Evolutionary conservation across 495 filamentous ascomycete species (phyloP).

Genomic region (Lindgomyces ingoldianus): DNA sequence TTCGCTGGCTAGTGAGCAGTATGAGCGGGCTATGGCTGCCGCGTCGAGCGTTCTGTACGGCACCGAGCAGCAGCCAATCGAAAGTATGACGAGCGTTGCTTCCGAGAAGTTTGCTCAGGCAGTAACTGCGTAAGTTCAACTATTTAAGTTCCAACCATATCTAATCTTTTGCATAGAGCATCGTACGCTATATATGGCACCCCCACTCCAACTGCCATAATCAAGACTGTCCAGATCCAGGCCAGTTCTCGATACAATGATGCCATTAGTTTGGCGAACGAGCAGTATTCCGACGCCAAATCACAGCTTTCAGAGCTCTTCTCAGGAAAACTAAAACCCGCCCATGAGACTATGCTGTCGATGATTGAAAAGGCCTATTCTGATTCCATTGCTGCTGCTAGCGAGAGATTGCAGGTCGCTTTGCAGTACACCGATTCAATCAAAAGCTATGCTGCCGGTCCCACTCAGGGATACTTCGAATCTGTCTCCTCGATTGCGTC

Average conservation of each 20-base stretch:
- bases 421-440: constrained; percentile 46
- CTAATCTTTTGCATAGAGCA: constrained; percentile 46
- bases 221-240: constrained; percentile 46
- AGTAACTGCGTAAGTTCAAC: constrained; percentile 59
- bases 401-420: constrained; percentile 56
- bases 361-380: constrained; percentile 71
- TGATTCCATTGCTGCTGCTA: constrained; percentile 62
- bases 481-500: constrained; percentile 67
- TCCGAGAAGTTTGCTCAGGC: constrained; percentile 60
- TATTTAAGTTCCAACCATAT: neutral
- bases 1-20: constrained; percentile 57
- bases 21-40: constrained; percentile 57
- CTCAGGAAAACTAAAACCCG: constrained; percentile 63
- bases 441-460: constrained; percentile 41
- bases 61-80: constrained; percentile 52
- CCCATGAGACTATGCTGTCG: constrained; percentile 62
- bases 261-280: constrained; percentile 61
- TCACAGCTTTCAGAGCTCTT: constrained; percentile 65
- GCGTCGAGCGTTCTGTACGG: constrained; percentile 63
- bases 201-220: constrained; percentile 52
- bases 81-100: constrained; percentile 55
- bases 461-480: constrained; percentile 53
- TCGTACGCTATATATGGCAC: constrained; percentile 63
- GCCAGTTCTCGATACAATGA: constrained; percentile 63
- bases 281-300: constrained; percentile 66